Base-by-base conservation (phyloP, 2,329 filamentous ascomycete genomes). In the Chaetoscypha palmicola region DNA sequence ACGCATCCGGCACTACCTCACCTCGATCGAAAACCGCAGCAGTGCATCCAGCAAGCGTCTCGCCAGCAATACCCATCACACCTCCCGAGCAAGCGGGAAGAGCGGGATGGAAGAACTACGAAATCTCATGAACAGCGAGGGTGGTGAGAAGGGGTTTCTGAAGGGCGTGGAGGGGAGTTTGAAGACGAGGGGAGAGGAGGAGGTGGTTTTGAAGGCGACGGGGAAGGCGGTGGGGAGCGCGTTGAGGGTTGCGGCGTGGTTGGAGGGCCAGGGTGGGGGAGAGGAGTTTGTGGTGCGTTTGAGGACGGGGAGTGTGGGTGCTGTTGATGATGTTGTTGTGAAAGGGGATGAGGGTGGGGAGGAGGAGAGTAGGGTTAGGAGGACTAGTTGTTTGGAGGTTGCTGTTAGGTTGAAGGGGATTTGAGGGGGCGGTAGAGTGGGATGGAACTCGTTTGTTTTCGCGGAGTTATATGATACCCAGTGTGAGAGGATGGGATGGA, bases 311-410 rank as follows among this genome's bases (percentile, higher is more conserved):
- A 58, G 56, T 52, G 55, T 61, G 10, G 61, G 59, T 17, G 55
- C 61, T 28, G 49, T 63, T 24, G 61, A 63, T 55, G 61, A 62
- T 56, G 49, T 63, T 17, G 51, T 61, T 26, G 26, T 34, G 12
- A 43, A 40, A 16, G 38, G 39, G 33, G 19, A 43, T 21, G 19
- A 16, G 33, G 34, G 47, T 51, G 30, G 45, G 38, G 10, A 49
- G 35, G n/a, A 49, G 43, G 41, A 43, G 23, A 57, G 56, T 45
- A 50, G 57, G 21, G 42, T 62, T 2, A 51, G 60, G 43, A 58
- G 56, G 32, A 47, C 51, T 4, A 61, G 57, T 47, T 53, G 47
- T 33, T 51, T 62, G 46, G 59, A 62, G 42, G 57, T 61, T 23
- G 50, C 41, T 12, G 51, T 62, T 26, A 24, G 45, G 20, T 42